Conservation (phyloP, 805 yeast genomes). For the Myxozyma lipomycoides region DNA sequence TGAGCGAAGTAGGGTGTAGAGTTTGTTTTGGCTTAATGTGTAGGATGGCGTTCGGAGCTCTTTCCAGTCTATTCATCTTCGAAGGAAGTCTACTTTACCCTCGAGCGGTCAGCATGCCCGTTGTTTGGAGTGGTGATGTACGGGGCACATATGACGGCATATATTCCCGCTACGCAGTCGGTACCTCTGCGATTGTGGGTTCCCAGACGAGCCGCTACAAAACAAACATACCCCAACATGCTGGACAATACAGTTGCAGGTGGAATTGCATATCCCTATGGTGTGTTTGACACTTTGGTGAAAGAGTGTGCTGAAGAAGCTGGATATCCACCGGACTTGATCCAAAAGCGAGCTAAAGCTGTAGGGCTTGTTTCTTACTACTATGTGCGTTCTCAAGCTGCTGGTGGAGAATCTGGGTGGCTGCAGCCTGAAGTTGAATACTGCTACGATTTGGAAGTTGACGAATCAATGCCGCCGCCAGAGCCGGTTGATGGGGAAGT, state of each 20-base stretch:
- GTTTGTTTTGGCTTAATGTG: conserved; percentile 7
- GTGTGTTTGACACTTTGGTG: conserved; percentile 66
- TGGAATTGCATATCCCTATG: conserved; percentile 80
- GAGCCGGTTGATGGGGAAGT: conserved; percentile 71
- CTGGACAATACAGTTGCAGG: conserved; percentile 95
- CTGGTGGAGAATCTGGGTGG: conserved; percentile 48
- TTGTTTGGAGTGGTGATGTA: conserved; percentile 82
- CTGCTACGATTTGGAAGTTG: conserved; percentile 64
- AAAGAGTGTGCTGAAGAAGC: conserved; percentile 94
- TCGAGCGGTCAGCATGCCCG: conserved; percentile 81
- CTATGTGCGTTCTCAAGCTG: conserved; percentile 33
- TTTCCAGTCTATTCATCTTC: conserved; percentile 65
- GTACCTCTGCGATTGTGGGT: conserved; percentile 59
- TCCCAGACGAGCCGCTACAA: conserved; percentile 71
- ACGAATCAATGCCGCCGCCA: conserved; percentile 46
- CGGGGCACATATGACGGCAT: conserved; percentile 88
- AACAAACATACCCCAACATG: conserved; percentile 86
- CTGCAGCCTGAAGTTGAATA: conserved; percentile 88
- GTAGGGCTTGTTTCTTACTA: conserved; percentile 68
- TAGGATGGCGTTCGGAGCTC: conserved; percentile 78
- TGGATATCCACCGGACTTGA: conserved; percentile 56
- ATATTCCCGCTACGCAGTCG: conserved; percentile 51
- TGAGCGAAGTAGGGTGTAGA: neutral
- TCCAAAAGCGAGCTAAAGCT: conserved; percentile 43
- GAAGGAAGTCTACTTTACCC: conserved; percentile 54